Evolutionary conservation across 257 asterid genomes (phyloP), one percentile per base, ranked within the genome.

Genomic region (Primulina huaijiensis): DNA sequence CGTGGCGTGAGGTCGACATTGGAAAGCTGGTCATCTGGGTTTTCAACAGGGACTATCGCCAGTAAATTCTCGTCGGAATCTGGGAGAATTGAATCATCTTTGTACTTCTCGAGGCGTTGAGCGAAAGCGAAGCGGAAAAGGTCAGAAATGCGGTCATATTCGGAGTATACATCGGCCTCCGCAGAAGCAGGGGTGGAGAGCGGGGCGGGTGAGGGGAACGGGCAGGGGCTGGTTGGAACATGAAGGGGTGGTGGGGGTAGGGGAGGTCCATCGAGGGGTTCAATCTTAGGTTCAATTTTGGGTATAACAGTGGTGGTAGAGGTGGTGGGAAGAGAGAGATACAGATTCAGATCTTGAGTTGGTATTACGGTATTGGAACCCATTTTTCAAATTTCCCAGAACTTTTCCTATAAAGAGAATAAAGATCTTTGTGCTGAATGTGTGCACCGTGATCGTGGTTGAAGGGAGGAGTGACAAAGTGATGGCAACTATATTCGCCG

Each of bases 251-350:
- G 38, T 6, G 72, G 82, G 7, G 77, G 60, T 2, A 75, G 69
- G 0, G 60, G 38, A 35, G 79, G 46, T 6, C 83, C 95, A 35
- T 89, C 89, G 2, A 80, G 34, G 35, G 97, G 96, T 70, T 89
- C 93, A 21, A 81, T 80, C 55, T 85, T 88, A 0, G 92, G 95
- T 68, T 83, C 90, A 20, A 67, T 62, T 64, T 78, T 89, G 21
- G 88, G 91, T 55, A 66, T 62, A 23, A 77, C 66, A 35, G 72
- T 52, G 9, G 71, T 43, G 73, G 78, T 2, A 69, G 80, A 21
- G 56, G 74, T 3, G 59, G 75, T 16, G 73, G 79, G 20, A 60
- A 68, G 60, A 30, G 70, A 76, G 0, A 75, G 80, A 7, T 67
- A 60, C 21, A 83, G 84, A 76, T 87, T 85, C 68, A 82, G 63